Conservation (phyloP, 352 stramenopile genomes). For the Albugo candida region DNA sequence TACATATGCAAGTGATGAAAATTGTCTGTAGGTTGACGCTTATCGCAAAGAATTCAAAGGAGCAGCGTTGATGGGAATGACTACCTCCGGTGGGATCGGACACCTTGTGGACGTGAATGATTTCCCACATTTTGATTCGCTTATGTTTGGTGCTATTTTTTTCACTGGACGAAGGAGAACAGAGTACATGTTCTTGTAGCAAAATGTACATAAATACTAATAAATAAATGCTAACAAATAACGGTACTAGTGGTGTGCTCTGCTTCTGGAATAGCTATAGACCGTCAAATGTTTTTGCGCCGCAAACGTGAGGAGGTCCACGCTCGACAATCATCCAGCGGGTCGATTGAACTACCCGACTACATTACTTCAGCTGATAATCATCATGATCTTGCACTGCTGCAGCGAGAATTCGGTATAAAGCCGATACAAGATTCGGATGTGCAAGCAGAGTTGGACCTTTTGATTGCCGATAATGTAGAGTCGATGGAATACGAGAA, state of each 20-base stretch:
- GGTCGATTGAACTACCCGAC: too few relatives aligned
- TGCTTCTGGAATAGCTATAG: too few relatives aligned
- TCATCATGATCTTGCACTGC: constrained; percentile 25
- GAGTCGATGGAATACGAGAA: constrained; percentile 14
- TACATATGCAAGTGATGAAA: background rate
- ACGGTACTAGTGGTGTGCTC: too few relatives aligned
- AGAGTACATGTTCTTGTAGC: too few relatives aligned
- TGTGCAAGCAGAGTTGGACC: constrained; percentile 38
- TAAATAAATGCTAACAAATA: too few relatives aligned
- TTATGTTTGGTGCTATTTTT: constrained; percentile 79
- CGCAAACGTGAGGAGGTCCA: too few relatives aligned
- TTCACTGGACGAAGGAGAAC: constrained; percentile 67
- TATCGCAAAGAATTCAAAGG: constrained; percentile 69
- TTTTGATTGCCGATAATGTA: constrained; percentile 18
- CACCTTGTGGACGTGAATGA: constrained; percentile 63
- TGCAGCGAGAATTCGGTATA: constrained; percentile 66
- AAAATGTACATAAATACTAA: too few relatives aligned
- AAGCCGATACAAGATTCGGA: constrained; percentile 42
- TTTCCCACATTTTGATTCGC: constrained; percentile 73
- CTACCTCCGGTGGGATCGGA: constrained; percentile 73
- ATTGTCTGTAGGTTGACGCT: constrained; percentile 8
- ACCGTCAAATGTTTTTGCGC: too few relatives aligned
- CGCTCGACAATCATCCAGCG: too few relatives aligned
- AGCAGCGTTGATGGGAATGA: constrained; percentile 73
- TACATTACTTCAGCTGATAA: too few relatives aligned